Conservation (phyloP, 163 green algal genomes). For the Prototheca wickerhamii region DNA sequence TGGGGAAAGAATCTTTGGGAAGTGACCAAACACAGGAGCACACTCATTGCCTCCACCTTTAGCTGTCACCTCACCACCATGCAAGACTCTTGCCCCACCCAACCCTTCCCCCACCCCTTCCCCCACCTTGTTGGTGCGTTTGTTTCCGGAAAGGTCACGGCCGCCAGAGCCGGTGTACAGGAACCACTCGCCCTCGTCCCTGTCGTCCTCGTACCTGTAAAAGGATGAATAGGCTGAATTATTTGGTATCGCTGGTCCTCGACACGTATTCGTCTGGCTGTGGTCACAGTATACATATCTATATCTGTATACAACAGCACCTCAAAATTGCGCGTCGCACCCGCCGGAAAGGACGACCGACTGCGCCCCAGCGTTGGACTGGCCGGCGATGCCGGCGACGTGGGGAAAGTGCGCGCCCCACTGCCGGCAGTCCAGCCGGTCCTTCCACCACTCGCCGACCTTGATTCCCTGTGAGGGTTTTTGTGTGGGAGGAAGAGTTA, state of each 20-base stretch:
- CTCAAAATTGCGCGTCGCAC: constrained; percentile 5
- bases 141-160: constrained; percentile 92
- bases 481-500: not conserved
- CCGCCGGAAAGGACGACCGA: constrained; percentile 70
- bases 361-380: constrained; percentile 66
- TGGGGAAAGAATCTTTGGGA: too few relatives aligned
- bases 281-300: too few relatives aligned
- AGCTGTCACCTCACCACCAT: too few relatives aligned
- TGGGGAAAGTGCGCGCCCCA: constrained; percentile 93
- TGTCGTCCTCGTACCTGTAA: constrained; percentile 85
- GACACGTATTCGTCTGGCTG: too few relatives aligned
- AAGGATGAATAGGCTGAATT: not conserved
- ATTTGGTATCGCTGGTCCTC: too few relatives aligned
- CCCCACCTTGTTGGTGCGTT: constrained; percentile 81
- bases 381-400: constrained; percentile 91
- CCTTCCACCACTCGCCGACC: constrained; percentile 83
- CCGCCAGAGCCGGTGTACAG: constrained; percentile 93
- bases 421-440: constrained; percentile 91
- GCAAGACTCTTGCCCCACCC: too few relatives aligned
- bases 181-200: constrained; percentile 93
- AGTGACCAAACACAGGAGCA: too few relatives aligned
- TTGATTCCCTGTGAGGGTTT: constrained; percentile 51
- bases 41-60: too few relatives aligned
- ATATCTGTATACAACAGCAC: too few relatives aligned
- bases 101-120: not conserved